Percentiles rank a stretch among this genome's conserved stretches.
Evolutionary conservation across 768 basidiomycete species (phyloP).

Genomic region (Phaeotremella skinneri): DNA sequence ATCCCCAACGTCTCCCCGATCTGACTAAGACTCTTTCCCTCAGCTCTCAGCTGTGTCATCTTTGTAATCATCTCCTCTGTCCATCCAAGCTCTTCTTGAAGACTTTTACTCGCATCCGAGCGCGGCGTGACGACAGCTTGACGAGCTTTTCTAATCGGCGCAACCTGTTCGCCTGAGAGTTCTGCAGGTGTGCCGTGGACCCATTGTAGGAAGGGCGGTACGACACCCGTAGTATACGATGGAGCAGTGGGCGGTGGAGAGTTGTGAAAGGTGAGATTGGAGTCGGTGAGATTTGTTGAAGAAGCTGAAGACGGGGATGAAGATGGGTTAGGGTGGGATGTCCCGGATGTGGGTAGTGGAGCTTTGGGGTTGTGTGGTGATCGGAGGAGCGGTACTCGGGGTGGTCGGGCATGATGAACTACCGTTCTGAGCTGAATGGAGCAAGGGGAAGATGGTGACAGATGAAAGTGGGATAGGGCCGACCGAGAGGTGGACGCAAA

Average conservation of each 20-base stretch:
- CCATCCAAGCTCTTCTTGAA: conserved; percentile 18
- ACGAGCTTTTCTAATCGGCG: conserved; percentile 25
- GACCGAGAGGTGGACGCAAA: not conserved
- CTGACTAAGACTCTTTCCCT: conserved; percentile 33
- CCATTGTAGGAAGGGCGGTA: conserved; percentile 45
- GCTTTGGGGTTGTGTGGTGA: conserved; percentile 40
- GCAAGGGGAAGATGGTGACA: not conserved
- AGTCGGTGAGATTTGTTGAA: conserved; percentile 13
- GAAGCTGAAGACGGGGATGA: conserved; percentile 1
- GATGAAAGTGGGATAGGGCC: not conserved
- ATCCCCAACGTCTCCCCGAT: conserved; percentile 41
- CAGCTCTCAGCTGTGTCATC: conserved; percentile 35
- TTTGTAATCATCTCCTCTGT: conserved; percentile 24
- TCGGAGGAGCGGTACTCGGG: conserved; percentile 31
- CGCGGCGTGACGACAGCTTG: conserved; percentile 2
- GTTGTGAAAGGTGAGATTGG: conserved; percentile 42
- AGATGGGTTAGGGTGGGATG: conserved; percentile 29
- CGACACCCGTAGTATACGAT: conserved; percentile 38
- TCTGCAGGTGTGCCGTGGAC: conserved; percentile 27
- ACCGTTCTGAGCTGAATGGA: conserved; percentile 24
- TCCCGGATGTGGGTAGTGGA: conserved; percentile 41
- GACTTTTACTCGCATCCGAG: not conserved
- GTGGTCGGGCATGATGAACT: conserved; percentile 45
- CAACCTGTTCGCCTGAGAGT: conserved; percentile 37
- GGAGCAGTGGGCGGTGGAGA: conserved; percentile 47